Evolutionary conservation across 1,284 basidiomycete genomes (phyloP), one percentile per base, ranked within the genome.

Genomic region (Austroboletus niveus): DNA sequence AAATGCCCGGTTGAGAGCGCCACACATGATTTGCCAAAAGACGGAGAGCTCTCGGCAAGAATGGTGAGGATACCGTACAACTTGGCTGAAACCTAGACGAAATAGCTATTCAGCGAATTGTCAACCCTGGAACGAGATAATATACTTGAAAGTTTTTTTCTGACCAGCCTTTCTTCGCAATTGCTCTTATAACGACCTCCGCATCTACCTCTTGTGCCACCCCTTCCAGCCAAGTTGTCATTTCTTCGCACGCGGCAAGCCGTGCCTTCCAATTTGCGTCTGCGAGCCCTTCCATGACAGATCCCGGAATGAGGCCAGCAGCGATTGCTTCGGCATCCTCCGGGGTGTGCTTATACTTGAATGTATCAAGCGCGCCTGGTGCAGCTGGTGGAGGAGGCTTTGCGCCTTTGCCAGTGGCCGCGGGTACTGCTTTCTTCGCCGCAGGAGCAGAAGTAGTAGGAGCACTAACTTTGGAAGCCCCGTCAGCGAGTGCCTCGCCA

Each of bases 91-190:
- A 98, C 94, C 92, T 95, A 22, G 31, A 46, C 45, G 11, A 47
- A 29, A 24, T 1, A 20, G 34, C 24, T 7, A 31, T 46, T 66
- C 27, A 59, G 49, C 31, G 20, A 20, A 49, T 46, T 47, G 47
- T 47, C 41, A 38, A 49, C 34, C 52, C 11, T 35, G 40, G 29
- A 44, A 12, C n/a, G 48, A 55, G 43, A 38, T 66, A 77, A 47
- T 32, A 52, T 56, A 89, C 92, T 76, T 99, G 97, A 65, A 99
- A 99, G 65, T 99, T 99, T 79, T 98, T 99, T 73, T 99, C 97
- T 39, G 81, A 83, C 94, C 94, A 98, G 1, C 96, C 94, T 63
- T 91, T 94, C 77, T 97, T 98, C 24, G 84, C 86, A 48, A 99
- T 72, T 59, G 91, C 89, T n/a, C 96, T 82, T 15, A 98, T 83